Base-by-base conservation (phyloP, 208 protist genomes). In the Acanthamoeba lenticulata region DNA sequence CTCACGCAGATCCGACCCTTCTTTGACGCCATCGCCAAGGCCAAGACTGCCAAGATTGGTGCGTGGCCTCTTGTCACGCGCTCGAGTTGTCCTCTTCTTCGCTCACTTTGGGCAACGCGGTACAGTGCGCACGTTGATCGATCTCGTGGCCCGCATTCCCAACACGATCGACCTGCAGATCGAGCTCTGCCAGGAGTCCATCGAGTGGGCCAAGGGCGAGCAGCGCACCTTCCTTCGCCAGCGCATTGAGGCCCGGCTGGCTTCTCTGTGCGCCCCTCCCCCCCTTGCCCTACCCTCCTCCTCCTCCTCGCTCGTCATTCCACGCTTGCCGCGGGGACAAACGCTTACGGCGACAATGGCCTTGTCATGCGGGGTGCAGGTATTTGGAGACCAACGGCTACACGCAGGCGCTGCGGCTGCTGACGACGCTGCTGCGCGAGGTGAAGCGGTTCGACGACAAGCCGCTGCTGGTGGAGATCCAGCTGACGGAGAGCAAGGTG, bases 371-470 rank as follows among this genome's bases (percentile, higher is more conserved):
- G 9, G 7, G 72, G 11, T 11, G 19, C 77, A 96, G 95, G 7
- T 95, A 98, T 29, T 98, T 99, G 57, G 97, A 99, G 57, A 95
- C 96, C 72, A 93, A 98, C n/a, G 95, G 98, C 67, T 98, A 97
- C 94, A 96, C 96, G 40, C 94, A 97, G 77, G 97, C 99, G 1
- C 95, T 99, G 11, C 32, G 89, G 27, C 95, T 98, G 38, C 95
- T 99, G 27, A 96, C 96, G 49, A 55, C 96, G 27, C 95, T 99
- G 13, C 96, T 99, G 38, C 95, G 95, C 44, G 98, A 99, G 97
- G 98, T 99, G 42, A 98, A 99, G 74, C 98, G 97, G 36, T 96
- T 99, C 21, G 99, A 99, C 95, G 99, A 99, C 94, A 99, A 99
- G 92, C 98, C 96, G 57, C 97, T 99, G 81, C 97, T 99, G 60